Evolutionary conservation across 345 rosid species (phyloP).

Genomic region (Pistacia integerrima): DNA sequence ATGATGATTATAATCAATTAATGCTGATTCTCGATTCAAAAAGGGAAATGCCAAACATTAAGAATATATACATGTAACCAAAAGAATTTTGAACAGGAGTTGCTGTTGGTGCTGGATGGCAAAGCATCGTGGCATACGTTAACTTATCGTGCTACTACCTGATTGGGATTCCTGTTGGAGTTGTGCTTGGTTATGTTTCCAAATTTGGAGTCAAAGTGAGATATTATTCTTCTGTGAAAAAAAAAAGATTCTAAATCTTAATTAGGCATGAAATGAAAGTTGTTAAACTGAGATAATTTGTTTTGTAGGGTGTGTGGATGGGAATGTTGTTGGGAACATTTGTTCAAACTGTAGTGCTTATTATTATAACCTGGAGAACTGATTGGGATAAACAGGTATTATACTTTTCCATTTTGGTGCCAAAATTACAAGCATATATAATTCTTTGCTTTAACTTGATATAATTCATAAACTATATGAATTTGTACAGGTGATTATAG

Average conservation of each 20-base stretch:
- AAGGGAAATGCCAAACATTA: neutral
- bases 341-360: constrained; percentile 64
- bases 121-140: constrained; percentile 69
- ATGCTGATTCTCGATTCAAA: neutral
- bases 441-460: too few species aligned
- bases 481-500: constrained; percentile 11
- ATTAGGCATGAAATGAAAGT: neutral
- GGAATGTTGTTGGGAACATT: constrained; percentile 79
- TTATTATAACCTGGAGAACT: constrained; percentile 54
- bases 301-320: constrained; percentile 71
- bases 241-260: neutral
- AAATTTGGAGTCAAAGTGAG: constrained; percentile 64
- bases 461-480: neutral
- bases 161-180: constrained; percentile 68
- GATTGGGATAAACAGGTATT: constrained; percentile 83
- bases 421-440: neutral
- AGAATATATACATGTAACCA: neutral
- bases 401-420: neutral
- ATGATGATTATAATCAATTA: neutral
- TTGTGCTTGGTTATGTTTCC: constrained; percentile 56
- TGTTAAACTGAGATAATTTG: neutral
- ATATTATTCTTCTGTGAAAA: neutral
- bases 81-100: constrained; percentile 47
- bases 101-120: constrained; percentile 85
- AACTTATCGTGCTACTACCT: constrained; percentile 73